Conservation (phyloP, 345 rosid genomes). For the Isatis tinctoria region DNA sequence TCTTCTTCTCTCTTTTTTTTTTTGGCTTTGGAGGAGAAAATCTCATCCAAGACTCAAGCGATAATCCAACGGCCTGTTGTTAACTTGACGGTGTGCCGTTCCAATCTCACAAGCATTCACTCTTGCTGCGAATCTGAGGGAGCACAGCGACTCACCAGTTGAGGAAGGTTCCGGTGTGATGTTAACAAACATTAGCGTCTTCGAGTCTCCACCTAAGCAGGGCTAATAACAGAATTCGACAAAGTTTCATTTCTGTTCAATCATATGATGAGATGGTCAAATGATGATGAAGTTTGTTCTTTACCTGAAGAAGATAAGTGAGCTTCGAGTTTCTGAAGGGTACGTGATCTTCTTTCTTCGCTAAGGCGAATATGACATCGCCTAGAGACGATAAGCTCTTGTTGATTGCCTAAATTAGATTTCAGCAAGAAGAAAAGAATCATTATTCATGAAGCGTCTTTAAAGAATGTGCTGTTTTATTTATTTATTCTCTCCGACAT, state of each 20-base stretch:
- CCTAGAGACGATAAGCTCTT: constrained; percentile 86
- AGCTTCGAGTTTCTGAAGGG: constrained; percentile 98
- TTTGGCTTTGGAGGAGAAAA: neutral
- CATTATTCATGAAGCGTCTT: neutral
- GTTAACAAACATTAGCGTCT: constrained; percentile 92
- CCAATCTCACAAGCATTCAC: constrained; percentile 99
- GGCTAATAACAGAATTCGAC: constrained; percentile 50
- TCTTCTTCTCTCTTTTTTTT: neutral
- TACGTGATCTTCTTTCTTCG: constrained; percentile 91
- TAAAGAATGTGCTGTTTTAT: neutral
- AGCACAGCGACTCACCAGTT: constrained; percentile 86
- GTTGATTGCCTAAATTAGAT: constrained; percentile 67
- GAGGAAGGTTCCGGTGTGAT: constrained; percentile 86
- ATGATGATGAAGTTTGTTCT: neutral
- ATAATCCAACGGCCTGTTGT: constrained; percentile 44
- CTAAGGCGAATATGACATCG: constrained; percentile 88
- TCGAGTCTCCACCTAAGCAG: constrained; percentile 96
- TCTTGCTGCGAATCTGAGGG: constrained; percentile 91
- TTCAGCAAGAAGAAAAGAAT: neutral
- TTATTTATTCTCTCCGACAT: neutral
- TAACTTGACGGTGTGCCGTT: constrained; percentile 74
- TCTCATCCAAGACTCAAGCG: constrained; percentile 76
- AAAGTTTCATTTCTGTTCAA: constrained; percentile 1
- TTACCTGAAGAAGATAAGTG: constrained; percentile 97
- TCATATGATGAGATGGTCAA: neutral